Percentiles rank a stretch among this genome's conserved stretches.
phyloP scores from a whole-genome alignment of 2,329 filamentous ascomycete species.

The Didymella pomorum region DNA sequence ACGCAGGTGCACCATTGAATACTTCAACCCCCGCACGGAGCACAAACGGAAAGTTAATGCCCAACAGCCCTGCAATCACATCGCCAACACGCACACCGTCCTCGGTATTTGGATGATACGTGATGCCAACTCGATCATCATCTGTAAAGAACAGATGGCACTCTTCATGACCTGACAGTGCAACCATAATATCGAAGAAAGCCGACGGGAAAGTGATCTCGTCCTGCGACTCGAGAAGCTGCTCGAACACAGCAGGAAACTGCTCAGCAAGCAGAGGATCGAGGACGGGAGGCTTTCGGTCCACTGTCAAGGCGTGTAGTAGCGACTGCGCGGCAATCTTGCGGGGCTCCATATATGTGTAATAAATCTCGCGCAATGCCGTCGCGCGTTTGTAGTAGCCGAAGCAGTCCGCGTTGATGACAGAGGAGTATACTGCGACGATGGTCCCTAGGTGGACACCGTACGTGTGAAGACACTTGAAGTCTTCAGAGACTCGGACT shows the following conservation, averaged over 20 bases:
- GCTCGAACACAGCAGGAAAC: background rate
- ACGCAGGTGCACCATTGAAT: background rate
- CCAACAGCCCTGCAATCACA: constrained; percentile 24
- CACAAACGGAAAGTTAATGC: constrained; percentile 29
- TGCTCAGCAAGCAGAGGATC: background rate
- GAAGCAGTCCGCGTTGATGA: background rate
- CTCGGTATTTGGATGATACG: constrained; percentile 11
- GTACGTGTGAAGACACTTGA: background rate
- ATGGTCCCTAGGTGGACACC: constrained; percentile 7
- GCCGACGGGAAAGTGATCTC: constrained; percentile 4
- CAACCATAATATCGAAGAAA: constrained; percentile 5
- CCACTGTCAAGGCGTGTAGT: constrained; percentile 2
- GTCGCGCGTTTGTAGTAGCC: background rate
- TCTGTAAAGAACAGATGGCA: constrained; percentile 2
- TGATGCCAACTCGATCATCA: background rate
- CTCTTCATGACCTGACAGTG: constrained; percentile 1
- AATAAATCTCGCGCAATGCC: constrained; percentile 1
- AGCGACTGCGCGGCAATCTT: background rate
- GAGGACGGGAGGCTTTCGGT: constrained; percentile 2
- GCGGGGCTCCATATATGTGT: background rate
- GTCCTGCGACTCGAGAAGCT: background rate
- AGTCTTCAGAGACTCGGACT: background rate
- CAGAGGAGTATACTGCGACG: background rate
- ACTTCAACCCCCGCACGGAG: constrained; percentile 2
- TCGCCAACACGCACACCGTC: constrained; percentile 13